A percentile compares a stretch with the other conserved stretches of the same genome.
Evolutionary conservation across 495 filamentous ascomycete genomes (phyloP).

Genomic region (Parathielavia hyrcaniae): DNA sequence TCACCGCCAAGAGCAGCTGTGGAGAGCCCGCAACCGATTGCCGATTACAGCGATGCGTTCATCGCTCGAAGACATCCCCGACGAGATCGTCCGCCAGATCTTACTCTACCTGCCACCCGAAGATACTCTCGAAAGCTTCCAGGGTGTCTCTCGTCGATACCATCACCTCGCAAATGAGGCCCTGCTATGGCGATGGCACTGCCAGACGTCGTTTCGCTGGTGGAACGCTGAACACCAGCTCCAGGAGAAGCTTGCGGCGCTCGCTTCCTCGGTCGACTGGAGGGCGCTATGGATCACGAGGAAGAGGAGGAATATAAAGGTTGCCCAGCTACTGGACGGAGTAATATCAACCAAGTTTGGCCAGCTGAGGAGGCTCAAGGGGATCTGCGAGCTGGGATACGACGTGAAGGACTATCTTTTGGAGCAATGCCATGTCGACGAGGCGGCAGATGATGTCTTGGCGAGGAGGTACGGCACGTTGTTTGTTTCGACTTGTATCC

Average conservation of each 20-base stretch:
- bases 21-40: neutral
- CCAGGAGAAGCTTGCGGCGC: slow-evolving; percentile 43
- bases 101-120: slow-evolving; percentile 54
- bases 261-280: slow-evolving; percentile 64
- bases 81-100: slow-evolving; percentile 69
- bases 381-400: slow-evolving; percentile 66
- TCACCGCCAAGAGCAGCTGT: neutral
- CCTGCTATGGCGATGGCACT: slow-evolving; percentile 74
- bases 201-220: slow-evolving; percentile 55
- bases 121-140: slow-evolving; percentile 44
- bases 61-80: slow-evolving; percentile 50
- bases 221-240: slow-evolving; percentile 69
- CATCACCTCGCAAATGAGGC: slow-evolving; percentile 59
- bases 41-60: slow-evolving; percentile 16
- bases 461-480: slow-evolving; percentile 60
- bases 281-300: slow-evolving; percentile 62
- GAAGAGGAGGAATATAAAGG: slow-evolving; percentile 47
- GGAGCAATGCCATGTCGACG: slow-evolving; percentile 51
- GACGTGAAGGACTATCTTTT: slow-evolving; percentile 84
- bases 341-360: slow-evolving; percentile 62
- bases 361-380: slow-evolving; percentile 61
- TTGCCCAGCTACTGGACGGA: slow-evolving; percentile 56
- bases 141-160: slow-evolving; percentile 58
- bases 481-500: neutral
- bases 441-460: slow-evolving; percentile 65